Evolutionary conservation across 345 rosid genomes (phyloP).

Genomic region (Raphanus raphanistrum): DNA sequence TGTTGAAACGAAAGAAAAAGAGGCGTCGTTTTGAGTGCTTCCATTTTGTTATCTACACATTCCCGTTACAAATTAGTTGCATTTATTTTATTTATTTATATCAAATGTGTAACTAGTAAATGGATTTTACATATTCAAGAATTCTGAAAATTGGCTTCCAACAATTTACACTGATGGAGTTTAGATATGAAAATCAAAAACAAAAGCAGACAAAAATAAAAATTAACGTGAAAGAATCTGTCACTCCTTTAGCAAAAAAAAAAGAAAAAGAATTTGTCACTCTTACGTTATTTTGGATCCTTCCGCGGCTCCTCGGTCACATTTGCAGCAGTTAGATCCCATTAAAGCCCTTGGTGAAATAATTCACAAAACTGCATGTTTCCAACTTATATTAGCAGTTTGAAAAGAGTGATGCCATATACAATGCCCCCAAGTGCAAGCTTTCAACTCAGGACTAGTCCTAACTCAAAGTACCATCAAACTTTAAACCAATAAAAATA

Average conservation of each 20-base stretch:
- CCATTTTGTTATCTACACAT: neutral
- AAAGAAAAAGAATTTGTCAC: neutral
- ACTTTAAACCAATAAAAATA: too few relatives aligned
- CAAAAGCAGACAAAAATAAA: neutral
- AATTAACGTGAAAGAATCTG: neutral
- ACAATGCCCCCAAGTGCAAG: too few relatives aligned
- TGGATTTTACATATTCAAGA: neutral
- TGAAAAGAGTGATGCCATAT: too few relatives aligned
- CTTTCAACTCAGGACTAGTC: too few relatives aligned
- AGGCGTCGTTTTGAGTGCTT: neutral
- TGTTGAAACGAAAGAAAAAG: neutral
- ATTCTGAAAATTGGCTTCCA: neutral
- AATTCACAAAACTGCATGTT: neutral
- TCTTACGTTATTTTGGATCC: neutral
- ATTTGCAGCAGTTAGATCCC: conserved; percentile 13
- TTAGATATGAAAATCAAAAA: neutral
- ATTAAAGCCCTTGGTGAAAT: neutral
- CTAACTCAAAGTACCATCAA: too few relatives aligned
- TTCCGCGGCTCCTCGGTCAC: neutral
- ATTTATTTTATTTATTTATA: neutral
- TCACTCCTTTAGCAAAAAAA: neutral
- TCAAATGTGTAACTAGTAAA: neutral
- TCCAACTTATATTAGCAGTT: neutral
- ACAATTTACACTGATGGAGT: neutral
- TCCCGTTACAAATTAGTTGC: neutral